Base-by-base conservation (phyloP, 495 filamentous ascomycete species). In the Penicillium turbatum region DNA sequence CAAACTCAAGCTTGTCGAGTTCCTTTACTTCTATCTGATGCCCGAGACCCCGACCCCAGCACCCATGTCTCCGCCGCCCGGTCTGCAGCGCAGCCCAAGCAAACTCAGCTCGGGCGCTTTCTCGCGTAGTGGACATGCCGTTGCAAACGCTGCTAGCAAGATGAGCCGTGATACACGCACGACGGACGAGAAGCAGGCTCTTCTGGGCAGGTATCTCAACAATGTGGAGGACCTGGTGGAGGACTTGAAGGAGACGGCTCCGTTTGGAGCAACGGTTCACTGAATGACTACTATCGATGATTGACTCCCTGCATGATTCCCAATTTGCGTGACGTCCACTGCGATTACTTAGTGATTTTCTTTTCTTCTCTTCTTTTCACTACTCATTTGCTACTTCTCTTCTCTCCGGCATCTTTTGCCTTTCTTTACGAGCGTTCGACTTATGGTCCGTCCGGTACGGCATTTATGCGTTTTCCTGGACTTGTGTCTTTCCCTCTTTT, bases 11-110 rank as follows among this genome's bases (percentile, higher is more conserved):
- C 80, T 95, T 9, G 85, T 96, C 53, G 93, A 98, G 64, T 97
- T 98, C 67, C 73, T 98, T 5, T 96, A 97, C 72, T 97, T 97
- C 71, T 98, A 97, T 69, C 83, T 98, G 43, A 96, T 97, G 85
- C 90, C 92, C 27, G 93, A 97, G 70, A 83, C 80, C 1, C 83
- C 87, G 1, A 78, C 79, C 16, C 74, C 78, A 0, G 57, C 62
- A 4, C 57, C 51, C 2, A 44, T 47, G 12, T 36, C 62, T 64
- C 78, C 43, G 34, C 52, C 59, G n/a, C 61, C 75, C 35, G 72
- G 82, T 46, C 66, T 86, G 48, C 86, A 87, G 64, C 75, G 85
- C 53, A 89, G 82, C 63, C 87, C 87, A 9, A 89, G 82, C 60
- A 92, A 90, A 71, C 66, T 88, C 15, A 76, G 77, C 16, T 67